Evolutionary conservation across 345 rosid species (phyloP), one percentile per base, ranked within the genome.

Genomic region (Salix exigua): DNA sequence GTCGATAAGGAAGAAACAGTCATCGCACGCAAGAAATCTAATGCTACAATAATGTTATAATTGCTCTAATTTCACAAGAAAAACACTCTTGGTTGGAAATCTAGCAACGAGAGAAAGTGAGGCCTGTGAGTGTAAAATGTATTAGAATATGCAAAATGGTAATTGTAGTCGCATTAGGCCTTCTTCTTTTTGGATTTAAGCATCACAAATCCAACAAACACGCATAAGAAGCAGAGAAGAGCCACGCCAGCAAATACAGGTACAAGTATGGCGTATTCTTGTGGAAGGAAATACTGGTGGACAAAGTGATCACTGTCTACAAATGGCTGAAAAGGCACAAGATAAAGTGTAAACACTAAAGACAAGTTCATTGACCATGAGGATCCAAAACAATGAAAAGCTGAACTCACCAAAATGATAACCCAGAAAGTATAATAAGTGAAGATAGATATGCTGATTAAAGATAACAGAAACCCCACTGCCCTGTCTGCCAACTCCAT

Each of bases 361-460:
- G 26, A 23, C 0, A 14, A 48, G 71, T 28, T 35, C 7, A 61
- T 62, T 28, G 61, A 75, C 18, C 50, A 62, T 16, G 18, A 11
- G 64, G 14, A 73, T 51, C 18, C 12, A n/a, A 26, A 71, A 48
- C 33, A n/a, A 23, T 68, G 63, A 75, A 5, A 19, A 71, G 48
- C 66, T 28, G 37, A 12, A 75, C 88, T 87, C 10, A 93, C 98
- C 89, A 94, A 84, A 75, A 95, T 90, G 86, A 95, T 91, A 82
- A 89, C 96, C 99, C 99, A 96, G 76, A 96, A 96, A 28, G 98
- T 93, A 58, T 91, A 93, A 83, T 96, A 93, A 6, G 94, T 93
- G 90, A 93, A 96, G 58, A 91, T 86, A 61, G 96, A 88, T 81
- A 96, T 62, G 86, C 96, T 91, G 87, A 85, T 86, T 9, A 85